These are phyloP conservation scores for Silene noctiflora DNA, from an alignment of 179 eudicot species.

Conservation along the genomic window DNA sequence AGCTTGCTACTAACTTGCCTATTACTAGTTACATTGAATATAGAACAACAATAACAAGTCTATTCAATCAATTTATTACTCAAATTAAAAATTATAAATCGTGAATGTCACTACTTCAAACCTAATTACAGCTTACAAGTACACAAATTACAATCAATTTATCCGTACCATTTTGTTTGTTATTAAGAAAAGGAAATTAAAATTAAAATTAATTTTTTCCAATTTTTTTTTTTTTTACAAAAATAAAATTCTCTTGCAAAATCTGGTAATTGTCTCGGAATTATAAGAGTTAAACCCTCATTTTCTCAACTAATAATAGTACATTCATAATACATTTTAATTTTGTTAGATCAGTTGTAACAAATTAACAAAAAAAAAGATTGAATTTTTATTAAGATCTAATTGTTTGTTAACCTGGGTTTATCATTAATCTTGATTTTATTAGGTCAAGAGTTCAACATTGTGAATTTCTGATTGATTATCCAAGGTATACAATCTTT, in stretches of 20 bases:
- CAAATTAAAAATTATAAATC: neutral
- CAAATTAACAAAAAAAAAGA: neutral
- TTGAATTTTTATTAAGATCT: slow-evolving; percentile 21
- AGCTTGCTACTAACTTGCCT: too few relatives aligned
- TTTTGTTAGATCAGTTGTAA: slow-evolving; percentile 18
- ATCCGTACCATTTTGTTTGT: neutral
- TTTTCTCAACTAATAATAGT: neutral
- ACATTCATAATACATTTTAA: neutral
- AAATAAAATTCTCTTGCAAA: neutral
- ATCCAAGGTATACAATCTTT: slow-evolving; percentile 21
- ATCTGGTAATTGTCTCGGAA: neutral
- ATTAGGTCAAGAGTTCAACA: slow-evolving; percentile 10
- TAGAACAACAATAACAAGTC: neutral
- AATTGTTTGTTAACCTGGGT: slow-evolving; percentile 18
- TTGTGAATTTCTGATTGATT: slow-evolving; percentile 18
- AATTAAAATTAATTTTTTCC: neutral
- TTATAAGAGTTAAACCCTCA: slow-evolving; percentile 11
- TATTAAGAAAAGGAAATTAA: neutral
- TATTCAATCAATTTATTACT: neutral
- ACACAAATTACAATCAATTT: neutral
- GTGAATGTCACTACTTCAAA: neutral
- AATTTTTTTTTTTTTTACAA: too few relatives aligned
- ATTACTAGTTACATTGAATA: too few relatives aligned
- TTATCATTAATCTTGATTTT: slow-evolving; percentile 19
- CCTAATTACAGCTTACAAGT: neutral